A percentile compares a stretch with the other conserved stretches of the same genome.
phyloP scores from a whole-genome alignment of 2,329 filamentous ascomycete species.

The Westerdykella aurantiaca region DNA sequence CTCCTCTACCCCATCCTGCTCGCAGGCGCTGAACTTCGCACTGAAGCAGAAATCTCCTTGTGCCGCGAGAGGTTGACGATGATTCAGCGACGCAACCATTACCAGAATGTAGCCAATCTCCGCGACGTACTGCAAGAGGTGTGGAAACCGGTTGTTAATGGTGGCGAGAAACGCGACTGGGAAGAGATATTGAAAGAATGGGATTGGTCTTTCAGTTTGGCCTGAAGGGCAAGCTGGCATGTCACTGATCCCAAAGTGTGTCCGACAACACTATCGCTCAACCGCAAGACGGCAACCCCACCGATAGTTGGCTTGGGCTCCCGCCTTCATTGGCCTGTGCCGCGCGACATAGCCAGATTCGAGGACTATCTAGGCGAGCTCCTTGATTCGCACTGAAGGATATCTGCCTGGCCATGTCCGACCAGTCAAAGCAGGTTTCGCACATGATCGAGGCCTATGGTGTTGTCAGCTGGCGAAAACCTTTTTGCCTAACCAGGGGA shows the following conservation, averaged over 20 bases:
- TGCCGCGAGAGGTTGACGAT: conserved; percentile 26
- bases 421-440: too few relatives aligned
- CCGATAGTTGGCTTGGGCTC: neutral
- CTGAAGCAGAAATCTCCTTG: conserved; percentile 23
- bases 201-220: conserved; percentile 32
- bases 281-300: neutral
- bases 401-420: too few relatives aligned
- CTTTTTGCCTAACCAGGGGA: too few relatives aligned
- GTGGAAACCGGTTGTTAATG: conserved; percentile 27
- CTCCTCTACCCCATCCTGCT: conserved; percentile 34
- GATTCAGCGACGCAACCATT: conserved; percentile 30
- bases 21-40: conserved; percentile 29
- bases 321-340: too few relatives aligned
- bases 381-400: too few relatives aligned
- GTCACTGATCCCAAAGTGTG: neutral
- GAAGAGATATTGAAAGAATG: conserved; percentile 32
- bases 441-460: too few relatives aligned
- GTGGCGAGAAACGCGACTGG: conserved; percentile 27
- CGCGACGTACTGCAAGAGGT: conserved; percentile 33
- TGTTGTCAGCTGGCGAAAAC: too few relatives aligned
- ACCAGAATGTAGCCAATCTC: conserved; percentile 31
- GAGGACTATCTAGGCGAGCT: too few relatives aligned
- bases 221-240: conserved; percentile 10
- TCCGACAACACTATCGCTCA: neutral
- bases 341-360: too few relatives aligned